phyloP scores from a whole-genome alignment of 2,329 filamentous ascomycete genomes.

The Fusarium succisae region DNA sequence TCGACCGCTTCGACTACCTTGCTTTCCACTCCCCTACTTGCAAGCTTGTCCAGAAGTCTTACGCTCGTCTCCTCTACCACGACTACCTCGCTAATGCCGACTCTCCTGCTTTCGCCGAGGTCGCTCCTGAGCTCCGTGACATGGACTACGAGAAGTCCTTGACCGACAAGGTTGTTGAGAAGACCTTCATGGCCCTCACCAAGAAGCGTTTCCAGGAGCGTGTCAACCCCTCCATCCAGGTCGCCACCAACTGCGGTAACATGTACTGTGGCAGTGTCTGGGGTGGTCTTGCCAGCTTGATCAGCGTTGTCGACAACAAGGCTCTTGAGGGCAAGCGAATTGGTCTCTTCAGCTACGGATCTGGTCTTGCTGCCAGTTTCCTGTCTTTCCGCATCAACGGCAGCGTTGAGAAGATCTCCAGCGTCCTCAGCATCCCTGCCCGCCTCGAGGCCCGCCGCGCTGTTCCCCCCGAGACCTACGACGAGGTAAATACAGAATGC shows the following conservation, averaged over 20 bases:
- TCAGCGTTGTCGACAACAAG: constrained; percentile 71
- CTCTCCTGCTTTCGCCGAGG: constrained; percentile 74
- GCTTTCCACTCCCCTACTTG: constrained; percentile 86
- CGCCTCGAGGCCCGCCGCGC: constrained; percentile 72
- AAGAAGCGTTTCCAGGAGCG: constrained; percentile 88
- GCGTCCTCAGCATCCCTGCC: constrained; percentile 75
- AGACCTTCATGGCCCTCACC: constrained; percentile 83
- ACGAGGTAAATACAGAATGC: constrained; percentile 65
- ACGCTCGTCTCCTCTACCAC: constrained; percentile 84
- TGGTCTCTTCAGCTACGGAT: constrained; percentile 82
- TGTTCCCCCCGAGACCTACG: constrained; percentile 77
- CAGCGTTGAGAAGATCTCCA: constrained; percentile 72
- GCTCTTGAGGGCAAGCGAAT: constrained; percentile 76
- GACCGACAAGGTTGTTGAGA: constrained; percentile 84
- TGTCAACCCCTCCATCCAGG: constrained; percentile 76
- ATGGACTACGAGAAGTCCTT: constrained; percentile 83
- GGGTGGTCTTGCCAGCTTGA: constrained; percentile 76
- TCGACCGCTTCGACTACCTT: constrained; percentile 87
- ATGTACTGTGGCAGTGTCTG: constrained; percentile 79
- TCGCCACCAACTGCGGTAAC: constrained; percentile 79
- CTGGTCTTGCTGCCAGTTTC: constrained; percentile 77
- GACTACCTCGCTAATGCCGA: constrained; percentile 80
- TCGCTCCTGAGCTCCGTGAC: constrained; percentile 78
- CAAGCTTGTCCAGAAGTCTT: constrained; percentile 88
- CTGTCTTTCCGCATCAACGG: constrained; percentile 78